Conservation (phyloP, 306 rosid genomes). For the Prunus persica region DNA sequence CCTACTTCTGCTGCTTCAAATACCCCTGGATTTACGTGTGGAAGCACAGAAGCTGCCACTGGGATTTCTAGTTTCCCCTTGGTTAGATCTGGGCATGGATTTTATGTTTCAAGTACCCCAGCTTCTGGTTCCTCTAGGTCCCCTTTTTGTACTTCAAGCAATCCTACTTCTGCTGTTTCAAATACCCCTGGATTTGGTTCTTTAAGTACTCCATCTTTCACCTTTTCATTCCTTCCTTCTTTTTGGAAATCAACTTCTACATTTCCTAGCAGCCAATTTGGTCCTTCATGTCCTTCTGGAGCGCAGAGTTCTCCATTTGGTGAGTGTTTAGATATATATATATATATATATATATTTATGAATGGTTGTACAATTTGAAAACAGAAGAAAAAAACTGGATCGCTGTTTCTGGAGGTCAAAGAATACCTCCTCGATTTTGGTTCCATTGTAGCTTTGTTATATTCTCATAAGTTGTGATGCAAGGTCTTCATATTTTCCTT, state of each 20-base stretch:
- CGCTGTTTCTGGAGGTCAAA: background rate
- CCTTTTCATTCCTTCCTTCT: slow-evolving; percentile 52
- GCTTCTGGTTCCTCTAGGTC: too few relatives aligned
- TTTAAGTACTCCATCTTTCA: slow-evolving; percentile 65
- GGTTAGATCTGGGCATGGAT: too few relatives aligned
- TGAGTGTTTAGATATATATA: slow-evolving; percentile 28
- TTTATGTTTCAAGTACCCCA: too few relatives aligned
- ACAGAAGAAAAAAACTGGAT: too few relatives aligned
- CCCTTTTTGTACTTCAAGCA: too few relatives aligned
- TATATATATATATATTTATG: background rate
- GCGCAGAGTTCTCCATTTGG: slow-evolving; percentile 83
- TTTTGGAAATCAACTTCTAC: slow-evolving; percentile 74
- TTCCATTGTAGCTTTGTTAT: too few relatives aligned
- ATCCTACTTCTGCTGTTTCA: slow-evolving; percentile 15
- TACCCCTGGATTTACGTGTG: too few relatives aligned
- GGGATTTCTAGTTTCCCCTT: too few relatives aligned
- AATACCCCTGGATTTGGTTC: slow-evolving; percentile 70
- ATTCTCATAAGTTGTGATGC: too few relatives aligned
- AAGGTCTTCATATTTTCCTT: too few relatives aligned
- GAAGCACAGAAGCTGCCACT: too few relatives aligned
- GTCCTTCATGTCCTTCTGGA: slow-evolving; percentile 60
- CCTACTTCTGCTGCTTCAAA: too few relatives aligned
- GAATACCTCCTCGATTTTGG: background rate
- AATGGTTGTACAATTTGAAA: background rate
- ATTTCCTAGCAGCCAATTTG: slow-evolving; percentile 32